These are phyloP conservation scores for Diplocarpon mali DNA, from an alignment of 2,329 filamentous ascomycete genomes.

Conservation along the genomic window DNA sequence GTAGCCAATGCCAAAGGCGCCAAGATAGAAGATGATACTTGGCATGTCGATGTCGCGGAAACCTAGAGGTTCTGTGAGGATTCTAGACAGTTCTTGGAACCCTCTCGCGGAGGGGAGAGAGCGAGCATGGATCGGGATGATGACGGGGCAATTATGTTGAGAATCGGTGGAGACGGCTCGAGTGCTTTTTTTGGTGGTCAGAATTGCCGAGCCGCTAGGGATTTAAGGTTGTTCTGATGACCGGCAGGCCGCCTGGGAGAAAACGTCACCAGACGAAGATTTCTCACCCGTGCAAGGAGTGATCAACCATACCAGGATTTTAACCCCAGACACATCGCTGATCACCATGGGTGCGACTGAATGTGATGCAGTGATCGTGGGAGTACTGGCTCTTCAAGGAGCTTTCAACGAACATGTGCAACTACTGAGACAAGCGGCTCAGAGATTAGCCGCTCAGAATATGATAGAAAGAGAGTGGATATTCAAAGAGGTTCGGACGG, in stretches of 20 bases:
- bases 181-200: constrained; percentile 3
- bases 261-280: constrained; percentile 10
- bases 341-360: constrained; percentile 14
- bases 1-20: constrained; percentile 42
- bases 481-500: constrained; percentile 73
- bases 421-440: constrained; percentile 59
- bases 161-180: background rate
- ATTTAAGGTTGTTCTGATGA: constrained; percentile 12
- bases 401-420: constrained; percentile 83
- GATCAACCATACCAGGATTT: constrained; percentile 1
- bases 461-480: constrained; percentile 14
- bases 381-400: constrained; percentile 71
- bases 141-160: constrained; percentile 7
- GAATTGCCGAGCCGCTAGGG: constrained; percentile 4
- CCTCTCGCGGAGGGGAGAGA: constrained; percentile 24
- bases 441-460: constrained; percentile 30
- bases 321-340: background rate
- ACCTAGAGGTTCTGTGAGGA: background rate
- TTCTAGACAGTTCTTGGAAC: constrained; percentile 7
- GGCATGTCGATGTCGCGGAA: constrained; percentile 17
- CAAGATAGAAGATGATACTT: constrained; percentile 25
- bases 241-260: background rate
- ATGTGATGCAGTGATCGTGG: constrained; percentile 37
- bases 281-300: constrained; percentile 4
- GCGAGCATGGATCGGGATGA: constrained; percentile 15